Percentiles rank a stretch among this genome's conserved stretches.
Conservation (phyloP, 768 basidiomycete genomes). For the Suillus luteus region DNA sequence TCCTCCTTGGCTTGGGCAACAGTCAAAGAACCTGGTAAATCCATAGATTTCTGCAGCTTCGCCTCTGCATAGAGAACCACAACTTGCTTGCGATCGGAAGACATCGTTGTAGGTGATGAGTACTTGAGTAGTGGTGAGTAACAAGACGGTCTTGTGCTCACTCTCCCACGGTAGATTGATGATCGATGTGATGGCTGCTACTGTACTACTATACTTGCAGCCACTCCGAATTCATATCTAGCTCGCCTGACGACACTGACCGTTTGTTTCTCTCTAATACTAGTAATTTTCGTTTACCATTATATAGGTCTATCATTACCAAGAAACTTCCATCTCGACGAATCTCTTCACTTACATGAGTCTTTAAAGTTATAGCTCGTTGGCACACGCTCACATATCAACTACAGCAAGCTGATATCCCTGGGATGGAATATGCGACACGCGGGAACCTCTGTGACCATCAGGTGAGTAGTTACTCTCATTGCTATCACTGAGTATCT, state of each 20-base stretch:
- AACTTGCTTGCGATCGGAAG: background rate
- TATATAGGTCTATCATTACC: background rate
- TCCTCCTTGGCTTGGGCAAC: background rate
- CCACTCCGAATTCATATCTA: background rate
- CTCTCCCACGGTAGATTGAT: too few species aligned
- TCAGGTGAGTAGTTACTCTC: slow-evolving; percentile 19
- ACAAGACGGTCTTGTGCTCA: too few species aligned
- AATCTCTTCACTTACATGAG: background rate
- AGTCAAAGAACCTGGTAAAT: background rate
- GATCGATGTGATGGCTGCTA: too few species aligned
- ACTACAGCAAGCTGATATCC: slow-evolving; percentile 11
- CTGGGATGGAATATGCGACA: slow-evolving; percentile 30
- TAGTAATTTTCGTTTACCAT: background rate
- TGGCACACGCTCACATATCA: too few species aligned
- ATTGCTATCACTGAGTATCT: background rate
- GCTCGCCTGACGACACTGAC: background rate
- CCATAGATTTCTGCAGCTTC: background rate
- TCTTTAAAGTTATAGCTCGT: too few species aligned
- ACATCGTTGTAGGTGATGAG: too few species aligned
- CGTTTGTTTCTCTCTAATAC: background rate
- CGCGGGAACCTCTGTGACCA: slow-evolving; percentile 19
- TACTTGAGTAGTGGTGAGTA: too few species aligned
- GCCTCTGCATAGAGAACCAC: background rate
- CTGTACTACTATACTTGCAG: too few species aligned
- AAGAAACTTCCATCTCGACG: background rate